A percentile compares a stretch with the other conserved stretches of the same genome.
phyloP scores from a whole-genome alignment of 176 grass and related monocot species.

The Echinochloa phyllopogon region DNA sequence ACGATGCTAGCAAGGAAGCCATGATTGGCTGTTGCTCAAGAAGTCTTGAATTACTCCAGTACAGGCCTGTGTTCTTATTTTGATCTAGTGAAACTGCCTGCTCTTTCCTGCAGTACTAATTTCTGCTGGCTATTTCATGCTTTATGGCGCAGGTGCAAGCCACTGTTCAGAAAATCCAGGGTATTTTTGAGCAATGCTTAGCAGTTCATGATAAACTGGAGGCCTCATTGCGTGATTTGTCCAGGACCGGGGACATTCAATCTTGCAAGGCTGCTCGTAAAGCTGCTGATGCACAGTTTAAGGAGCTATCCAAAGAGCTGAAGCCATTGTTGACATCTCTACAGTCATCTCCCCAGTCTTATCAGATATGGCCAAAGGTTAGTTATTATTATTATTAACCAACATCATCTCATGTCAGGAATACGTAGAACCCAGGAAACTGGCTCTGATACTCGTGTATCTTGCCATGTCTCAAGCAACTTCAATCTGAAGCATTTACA shows the following conservation, averaged over 20 bases:
- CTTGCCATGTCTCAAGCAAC: background rate
- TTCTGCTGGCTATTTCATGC: background rate
- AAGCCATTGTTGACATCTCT: slow-evolving; percentile 72
- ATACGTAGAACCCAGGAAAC: background rate
- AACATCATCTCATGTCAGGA: background rate
- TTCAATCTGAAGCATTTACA: background rate
- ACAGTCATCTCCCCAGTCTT: slow-evolving; percentile 81
- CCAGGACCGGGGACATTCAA: slow-evolving; percentile 83
- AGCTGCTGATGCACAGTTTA: slow-evolving; percentile 85
- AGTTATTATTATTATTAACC: slow-evolving; percentile 6
- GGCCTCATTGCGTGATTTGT: slow-evolving; percentile 75
- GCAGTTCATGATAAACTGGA: slow-evolving; percentile 85
- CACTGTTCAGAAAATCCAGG: slow-evolving; percentile 75
- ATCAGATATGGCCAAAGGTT: slow-evolving; percentile 91
- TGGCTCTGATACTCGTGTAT: background rate
- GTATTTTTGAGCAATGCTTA: slow-evolving; percentile 73
- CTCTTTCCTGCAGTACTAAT: slow-evolving; percentile 2
- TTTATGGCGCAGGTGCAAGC: slow-evolving; percentile 65
- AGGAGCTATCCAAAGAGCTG: slow-evolving; percentile 87
- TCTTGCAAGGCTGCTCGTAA: slow-evolving; percentile 87
- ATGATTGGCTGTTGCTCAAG: slow-evolving; percentile 2
- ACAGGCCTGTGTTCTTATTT: slow-evolving; percentile 1
- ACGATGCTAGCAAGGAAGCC: background rate
- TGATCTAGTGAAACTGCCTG: background rate
- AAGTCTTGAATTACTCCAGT: background rate